Conservation (phyloP, 139 green algal genomes). For the Chlorella sp. region DNA sequence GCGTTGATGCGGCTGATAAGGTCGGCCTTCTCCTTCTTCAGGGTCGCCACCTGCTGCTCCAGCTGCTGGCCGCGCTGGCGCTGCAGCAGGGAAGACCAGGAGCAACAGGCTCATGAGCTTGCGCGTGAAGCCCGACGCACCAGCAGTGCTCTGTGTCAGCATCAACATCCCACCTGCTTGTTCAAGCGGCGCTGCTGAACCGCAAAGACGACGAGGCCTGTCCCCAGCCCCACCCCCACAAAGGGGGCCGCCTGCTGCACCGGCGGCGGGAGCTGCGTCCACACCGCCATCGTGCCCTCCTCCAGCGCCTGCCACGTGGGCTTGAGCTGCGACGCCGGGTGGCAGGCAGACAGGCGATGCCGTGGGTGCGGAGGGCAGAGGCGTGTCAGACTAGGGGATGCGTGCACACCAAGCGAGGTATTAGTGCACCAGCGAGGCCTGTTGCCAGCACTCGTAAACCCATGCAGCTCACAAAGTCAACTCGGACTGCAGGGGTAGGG, state of each 20-base stretch:
- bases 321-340: too few species aligned
- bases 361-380: too few species aligned
- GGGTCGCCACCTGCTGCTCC: slow-evolving; percentile 4
- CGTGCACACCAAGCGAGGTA: too few species aligned
- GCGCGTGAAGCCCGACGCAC: not conserved
- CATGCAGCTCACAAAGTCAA: too few species aligned
- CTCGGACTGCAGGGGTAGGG: slow-evolving; percentile 37
- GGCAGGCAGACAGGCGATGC: too few species aligned
- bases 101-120: not conserved
- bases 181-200: slow-evolving; percentile 45
- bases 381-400: too few species aligned
- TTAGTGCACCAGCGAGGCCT: too few species aligned
- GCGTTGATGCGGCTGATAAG: slow-evolving; percentile 33
- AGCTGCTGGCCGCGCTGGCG: slow-evolving; percentile 21
- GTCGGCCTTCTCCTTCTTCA: slow-evolving; percentile 37
- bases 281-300: slow-evolving; percentile 25
- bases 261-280: slow-evolving; percentile 45
- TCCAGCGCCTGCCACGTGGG: slow-evolving; percentile 42
- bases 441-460: too few species aligned
- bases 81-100: not conserved
- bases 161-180: slow-evolving; percentile 17
- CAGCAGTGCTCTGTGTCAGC: not conserved
- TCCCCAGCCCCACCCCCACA: slow-evolving; percentile 33
- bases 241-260: slow-evolving; percentile 48
- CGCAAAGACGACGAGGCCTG: slow-evolving; percentile 40